These are phyloP conservation scores for Lasiodiplodia gonubiensis DNA, from an alignment of 2,329 filamentous ascomycete genomes.

Conservation along the genomic window DNA sequence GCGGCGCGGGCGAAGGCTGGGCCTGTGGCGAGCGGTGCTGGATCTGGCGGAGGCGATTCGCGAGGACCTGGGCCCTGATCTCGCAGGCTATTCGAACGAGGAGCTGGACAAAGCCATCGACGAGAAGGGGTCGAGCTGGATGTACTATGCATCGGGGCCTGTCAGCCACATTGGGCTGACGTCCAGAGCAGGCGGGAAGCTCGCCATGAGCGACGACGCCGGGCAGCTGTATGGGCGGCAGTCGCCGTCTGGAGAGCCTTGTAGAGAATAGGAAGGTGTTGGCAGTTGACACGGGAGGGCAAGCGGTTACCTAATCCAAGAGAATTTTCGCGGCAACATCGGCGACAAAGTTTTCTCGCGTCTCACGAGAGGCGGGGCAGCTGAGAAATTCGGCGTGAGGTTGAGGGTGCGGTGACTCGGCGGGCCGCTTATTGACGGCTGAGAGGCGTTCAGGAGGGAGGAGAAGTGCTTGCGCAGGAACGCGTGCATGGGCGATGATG, in stretches of 20 bases:
- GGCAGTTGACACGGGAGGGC: background rate
- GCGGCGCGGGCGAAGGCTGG: constrained; percentile 19
- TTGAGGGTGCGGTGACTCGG: background rate
- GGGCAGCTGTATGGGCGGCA: constrained; percentile 4
- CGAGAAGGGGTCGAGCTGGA: constrained; percentile 11
- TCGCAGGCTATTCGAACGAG: constrained; percentile 17
- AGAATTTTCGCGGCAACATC: constrained; percentile 10
- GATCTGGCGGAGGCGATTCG: constrained; percentile 26
- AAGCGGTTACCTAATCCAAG: constrained; percentile 15
- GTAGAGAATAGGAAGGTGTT: constrained; percentile 7
- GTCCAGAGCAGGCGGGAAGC: constrained; percentile 12
- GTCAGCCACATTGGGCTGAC: constrained; percentile 19
- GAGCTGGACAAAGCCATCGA: constrained; percentile 23
- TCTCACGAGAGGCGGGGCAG: constrained; percentile 23
- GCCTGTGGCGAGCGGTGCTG: constrained; percentile 24
- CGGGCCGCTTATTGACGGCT: constrained; percentile 15
- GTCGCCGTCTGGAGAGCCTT: background rate
- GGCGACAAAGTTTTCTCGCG: constrained; percentile 14
- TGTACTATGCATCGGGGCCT: constrained; percentile 13
- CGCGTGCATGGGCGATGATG: constrained; percentile 20
- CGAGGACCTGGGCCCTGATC: constrained; percentile 15
- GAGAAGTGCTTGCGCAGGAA: constrained; percentile 20
- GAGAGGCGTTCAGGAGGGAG: constrained; percentile 13
- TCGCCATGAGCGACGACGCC: constrained; percentile 4
- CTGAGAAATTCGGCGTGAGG: constrained; percentile 15